A percentile compares a stretch with the other conserved stretches of the same genome.
These are phyloP conservation scores for Leccinum subatratum DNA, from an alignment of 1,284 basidiomycete genomes.

Conservation along the genomic window DNA sequence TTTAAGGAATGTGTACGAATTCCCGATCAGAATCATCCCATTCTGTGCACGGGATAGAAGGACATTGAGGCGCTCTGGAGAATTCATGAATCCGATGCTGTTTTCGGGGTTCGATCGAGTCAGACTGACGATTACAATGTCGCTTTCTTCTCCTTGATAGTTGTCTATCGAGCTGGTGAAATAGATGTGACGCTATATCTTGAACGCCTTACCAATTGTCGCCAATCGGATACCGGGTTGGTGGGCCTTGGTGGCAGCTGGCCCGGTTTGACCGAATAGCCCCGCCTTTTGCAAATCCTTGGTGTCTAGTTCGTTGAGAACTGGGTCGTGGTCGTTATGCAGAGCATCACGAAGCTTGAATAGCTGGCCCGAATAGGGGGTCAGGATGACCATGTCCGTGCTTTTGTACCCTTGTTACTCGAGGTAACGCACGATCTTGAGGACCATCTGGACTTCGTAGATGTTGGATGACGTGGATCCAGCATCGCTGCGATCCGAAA, in stretches of 20 bases:
- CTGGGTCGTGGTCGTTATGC: slow-evolving; percentile 48
- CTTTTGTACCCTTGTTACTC: slow-evolving; percentile 64
- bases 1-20: slow-evolving; percentile 51
- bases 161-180: slow-evolving; percentile 42
- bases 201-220: slow-evolving; percentile 49
- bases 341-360: slow-evolving; percentile 44
- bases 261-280: slow-evolving; percentile 32
- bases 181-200: not conserved
- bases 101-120: slow-evolving; percentile 51
- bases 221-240: slow-evolving; percentile 44
- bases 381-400: slow-evolving; percentile 54
- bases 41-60: slow-evolving; percentile 61
- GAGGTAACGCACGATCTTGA: slow-evolving; percentile 61
- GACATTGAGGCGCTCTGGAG: slow-evolving; percentile 64
- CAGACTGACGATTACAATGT: slow-evolving; percentile 58
- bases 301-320: slow-evolving; percentile 60
- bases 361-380: slow-evolving; percentile 67
- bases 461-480: slow-evolving; percentile 51
- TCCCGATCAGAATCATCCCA: slow-evolving; percentile 60
- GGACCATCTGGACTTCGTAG: slow-evolving; percentile 56
- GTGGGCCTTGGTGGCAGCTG: slow-evolving; percentile 38
- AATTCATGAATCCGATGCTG: slow-evolving; percentile 64
- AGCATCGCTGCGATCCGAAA: slow-evolving; percentile 44
- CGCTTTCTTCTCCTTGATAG: slow-evolving; percentile 66
- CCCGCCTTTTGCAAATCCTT: slow-evolving; percentile 55